These are phyloP conservation scores for Lichtheimia hyalospora DNA, from an alignment of 371 early-diverging fungal genomes.

Conservation along the genomic window DNA sequence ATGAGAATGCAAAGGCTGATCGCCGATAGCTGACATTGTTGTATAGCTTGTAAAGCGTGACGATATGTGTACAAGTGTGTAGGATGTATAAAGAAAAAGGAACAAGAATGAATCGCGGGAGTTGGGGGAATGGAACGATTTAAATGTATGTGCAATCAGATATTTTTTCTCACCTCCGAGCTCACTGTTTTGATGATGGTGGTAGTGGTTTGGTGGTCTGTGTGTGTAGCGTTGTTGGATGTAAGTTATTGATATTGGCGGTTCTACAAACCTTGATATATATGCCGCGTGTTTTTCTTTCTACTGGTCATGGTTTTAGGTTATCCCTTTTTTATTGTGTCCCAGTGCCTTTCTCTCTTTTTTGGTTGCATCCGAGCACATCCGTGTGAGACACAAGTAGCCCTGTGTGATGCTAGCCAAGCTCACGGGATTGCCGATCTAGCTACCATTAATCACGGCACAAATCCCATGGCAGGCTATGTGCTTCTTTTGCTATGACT, in stretches of 20 bases:
- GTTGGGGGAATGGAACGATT: neutral
- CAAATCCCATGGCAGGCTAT: neutral
- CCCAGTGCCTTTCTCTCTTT: neutral
- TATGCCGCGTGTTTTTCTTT: constrained; percentile 10
- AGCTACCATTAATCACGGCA: neutral
- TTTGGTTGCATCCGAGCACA: neutral
- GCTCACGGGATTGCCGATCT: too few relatives aligned
- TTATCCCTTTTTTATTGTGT: constrained; percentile 4
- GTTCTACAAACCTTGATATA: constrained; percentile 4
- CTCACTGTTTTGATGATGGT: neutral
- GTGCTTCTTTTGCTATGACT: neutral
- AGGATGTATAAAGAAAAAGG: too few relatives aligned
- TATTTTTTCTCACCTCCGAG: neutral
- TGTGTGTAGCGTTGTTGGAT: too few relatives aligned
- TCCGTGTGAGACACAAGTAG: too few relatives aligned
- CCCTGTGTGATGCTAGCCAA: too few relatives aligned
- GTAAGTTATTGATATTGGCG: too few relatives aligned
- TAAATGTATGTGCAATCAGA: neutral
- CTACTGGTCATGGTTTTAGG: neutral
- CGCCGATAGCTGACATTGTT: too few relatives aligned
- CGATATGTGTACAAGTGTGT: too few relatives aligned
- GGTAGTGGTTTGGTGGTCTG: too few relatives aligned
- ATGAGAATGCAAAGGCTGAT: too few relatives aligned
- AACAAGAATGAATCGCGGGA: too few relatives aligned
- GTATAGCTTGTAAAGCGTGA: too few relatives aligned